Base-by-base conservation (phyloP, 176 grass and related monocot species). In the Areca catechu region DNA sequence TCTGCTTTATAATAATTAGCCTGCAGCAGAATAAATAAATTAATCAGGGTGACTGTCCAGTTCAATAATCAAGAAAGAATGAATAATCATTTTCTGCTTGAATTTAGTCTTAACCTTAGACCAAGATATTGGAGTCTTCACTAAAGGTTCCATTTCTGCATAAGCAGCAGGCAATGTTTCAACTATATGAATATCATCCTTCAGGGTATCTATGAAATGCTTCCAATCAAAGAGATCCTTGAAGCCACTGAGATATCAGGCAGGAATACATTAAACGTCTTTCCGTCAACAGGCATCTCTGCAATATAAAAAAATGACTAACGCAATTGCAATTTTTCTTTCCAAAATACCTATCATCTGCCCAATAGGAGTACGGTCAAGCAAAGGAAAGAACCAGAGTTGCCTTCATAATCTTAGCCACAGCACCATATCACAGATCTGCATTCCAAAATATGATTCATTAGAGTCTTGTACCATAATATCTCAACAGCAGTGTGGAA, bases 391-490 rank as follows among this genome's bases (percentile, higher is more conserved):
- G 78, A 88, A 97, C 93, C 29, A 97, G 61, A n/a, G 87, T 78
- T 18, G 87, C 93, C 72, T 97, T 97, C 62, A 92, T 63, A 53
- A 88, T 97, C 76, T 97, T 97, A 75, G 93, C 87, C 67, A 92
- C 83, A 80, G 84, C 87, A 97, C 87, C 93, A 97, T 97, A 72
- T 97, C 93, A 15, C 93, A 97, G 55, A 97, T 97, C 93, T 97
- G 78, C 83, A 77, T 78, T 62, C 61, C 66, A 72, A 71, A 78
- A 50, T 75, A 20, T 43, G 4, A 62, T 50, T 24, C 24, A 69
- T 67, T 77, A 65, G 69, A 28, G 56, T 74, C 60, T 22, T 25
- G 69, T 3, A 3, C 4, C 49, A 71, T 66, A 24, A 27, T 22
- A 58, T 63, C 66, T 57, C 23, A 63, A 43, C 51, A 53, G 55